phyloP scores from a whole-genome alignment of 2,329 filamentous ascomycete genomes.

The Hymenoscyphus fructigenus region DNA sequence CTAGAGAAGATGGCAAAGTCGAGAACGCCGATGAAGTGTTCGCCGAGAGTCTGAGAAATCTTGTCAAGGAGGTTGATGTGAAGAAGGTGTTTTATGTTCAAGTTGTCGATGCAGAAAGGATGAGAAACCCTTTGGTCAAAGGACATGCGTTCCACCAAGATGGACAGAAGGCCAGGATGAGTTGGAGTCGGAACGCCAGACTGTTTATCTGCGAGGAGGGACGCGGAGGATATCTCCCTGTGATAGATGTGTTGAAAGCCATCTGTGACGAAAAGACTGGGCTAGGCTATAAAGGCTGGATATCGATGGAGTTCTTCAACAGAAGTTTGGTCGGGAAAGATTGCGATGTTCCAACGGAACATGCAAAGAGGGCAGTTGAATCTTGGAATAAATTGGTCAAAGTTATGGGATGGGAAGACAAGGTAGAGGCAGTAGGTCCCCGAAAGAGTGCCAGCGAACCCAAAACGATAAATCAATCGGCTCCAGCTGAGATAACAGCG shows the following conservation, averaged over 20 bases:
- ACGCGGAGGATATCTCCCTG: slow-evolving; percentile 59
- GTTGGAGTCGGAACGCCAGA: slow-evolving; percentile 74
- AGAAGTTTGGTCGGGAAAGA: slow-evolving; percentile 48
- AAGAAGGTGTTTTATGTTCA: slow-evolving; percentile 69
- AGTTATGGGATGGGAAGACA: slow-evolving; percentile 15
- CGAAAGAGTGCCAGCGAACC: neutral
- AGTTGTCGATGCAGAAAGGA: slow-evolving; percentile 69
- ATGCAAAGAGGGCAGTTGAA: slow-evolving; percentile 50
- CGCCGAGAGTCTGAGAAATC: slow-evolving; percentile 34
- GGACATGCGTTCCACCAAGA: slow-evolving; percentile 59
- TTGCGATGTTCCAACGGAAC: slow-evolving; percentile 46
- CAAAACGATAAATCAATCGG: neutral
- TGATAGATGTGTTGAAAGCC: slow-evolving; percentile 50
- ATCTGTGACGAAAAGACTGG: slow-evolving; percentile 50
- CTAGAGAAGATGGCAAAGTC: slow-evolving; percentile 38
- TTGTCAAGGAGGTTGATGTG: slow-evolving; percentile 29
- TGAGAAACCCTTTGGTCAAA: slow-evolving; percentile 54
- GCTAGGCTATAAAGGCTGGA: slow-evolving; percentile 57
- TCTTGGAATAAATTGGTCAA: slow-evolving; percentile 46
- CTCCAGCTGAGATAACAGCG: slow-evolving; percentile 1
- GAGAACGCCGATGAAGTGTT: slow-evolving; percentile 44
- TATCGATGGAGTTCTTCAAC: slow-evolving; percentile 60
- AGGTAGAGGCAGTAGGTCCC: slow-evolving; percentile 5
- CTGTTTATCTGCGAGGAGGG: slow-evolving; percentile 51
- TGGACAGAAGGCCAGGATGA: slow-evolving; percentile 66